Evolutionary conservation across 139 green algal species (phyloP), one percentile per base, ranked within the genome.

Genomic region (Chlamydomonas sp.): DNA sequence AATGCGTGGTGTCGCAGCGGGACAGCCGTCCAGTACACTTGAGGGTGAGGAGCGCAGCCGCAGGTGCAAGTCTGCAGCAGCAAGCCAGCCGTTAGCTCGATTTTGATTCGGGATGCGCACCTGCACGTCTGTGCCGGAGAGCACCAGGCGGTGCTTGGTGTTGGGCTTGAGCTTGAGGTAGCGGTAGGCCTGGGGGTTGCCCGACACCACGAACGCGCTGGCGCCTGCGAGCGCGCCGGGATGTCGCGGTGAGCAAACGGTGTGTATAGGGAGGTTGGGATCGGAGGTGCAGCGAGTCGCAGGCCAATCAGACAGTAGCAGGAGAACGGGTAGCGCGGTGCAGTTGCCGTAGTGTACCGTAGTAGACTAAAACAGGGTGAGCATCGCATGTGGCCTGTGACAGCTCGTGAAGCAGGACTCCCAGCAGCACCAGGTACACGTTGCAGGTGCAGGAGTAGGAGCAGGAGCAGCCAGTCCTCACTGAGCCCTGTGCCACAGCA

Each of bases 61-160:
- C 31, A 49, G 31, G 31, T 49, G 31, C 31, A 49, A 49, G 31
- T 49, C 31, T 49, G 31, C 31, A 49, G 31, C 31, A 49, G 31
- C 31, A 49, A 49, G 31, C 31, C 31, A 49, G 31, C 31, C 31
- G 31, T 49, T 49, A 49, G 31, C 31, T 49, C 31, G 31, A 49
- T 49, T 49, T 49, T 49, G 31, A 49, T 49, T 49, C 31, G 31
- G 31, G 31, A 49, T 49, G 67, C 62, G 3, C 63, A 85, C 71
- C 79, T 76, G 84, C 18, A 89, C 88, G 5, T 91, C 87, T 75
- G 95, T 90, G 8, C 96, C 96, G 2, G 96, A 95, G 0, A 98
- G 85, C 1, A 89, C 90, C 14, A 98, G 63, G 0, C 90, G 84
- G 58, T 88, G 85, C 80, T 94, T 94, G 16, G 66, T 16, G n/a